Base-by-base conservation (phyloP, 1,139 yeast species). In the Protomyces macrosporus region DNA sequence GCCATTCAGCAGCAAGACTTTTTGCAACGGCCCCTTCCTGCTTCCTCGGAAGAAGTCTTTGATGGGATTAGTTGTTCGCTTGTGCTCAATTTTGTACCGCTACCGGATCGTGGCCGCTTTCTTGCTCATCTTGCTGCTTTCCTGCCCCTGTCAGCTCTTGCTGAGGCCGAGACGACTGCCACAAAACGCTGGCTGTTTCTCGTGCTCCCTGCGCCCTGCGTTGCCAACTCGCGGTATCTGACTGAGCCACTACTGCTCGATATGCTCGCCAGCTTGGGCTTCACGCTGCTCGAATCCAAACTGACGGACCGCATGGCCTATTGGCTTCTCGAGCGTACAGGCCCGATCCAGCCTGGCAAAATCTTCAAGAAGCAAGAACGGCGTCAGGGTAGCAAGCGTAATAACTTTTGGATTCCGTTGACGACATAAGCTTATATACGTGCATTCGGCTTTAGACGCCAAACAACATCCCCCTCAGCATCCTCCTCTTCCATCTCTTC, bases 161-260 rank as follows among this genome's bases (percentile, higher is more conserved):
- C 23, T 23, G 2, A 23, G 23, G 23, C 23, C 23, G 23, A 23
- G 23, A 36, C 45, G n/a, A 34, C 48, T 2, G n/a, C 16, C 3
- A 12, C 6, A 36, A 71, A 55, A 72, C 10, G 58, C 54, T 74
- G 81, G 33, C 74, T 89, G 3, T 91, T 91, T 72, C 74, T 93
- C 14, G 98, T 93, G 1, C 76, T 91, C 6, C 98, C 98, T 0
- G 78, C 88, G 39, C 97, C 98, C 0, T 93, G 98, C 73, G 78
- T 90, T 1, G 73, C 77, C 6, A 90, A 91, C 72, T 90, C 97
- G 0, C 78, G 98, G 45, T 93, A 91, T 71, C 84, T 86, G 72
- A 82, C 83, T 66, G 77, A 79, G 45, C 73, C 73, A 0, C 73
- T 74, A 30, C 75, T 82, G 7, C 69, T 81, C 50, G 72, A 75